These are phyloP conservation scores for Sarcodon sp. DNA, from an alignment of 768 basidiomycete species.

Conservation along the genomic window DNA sequence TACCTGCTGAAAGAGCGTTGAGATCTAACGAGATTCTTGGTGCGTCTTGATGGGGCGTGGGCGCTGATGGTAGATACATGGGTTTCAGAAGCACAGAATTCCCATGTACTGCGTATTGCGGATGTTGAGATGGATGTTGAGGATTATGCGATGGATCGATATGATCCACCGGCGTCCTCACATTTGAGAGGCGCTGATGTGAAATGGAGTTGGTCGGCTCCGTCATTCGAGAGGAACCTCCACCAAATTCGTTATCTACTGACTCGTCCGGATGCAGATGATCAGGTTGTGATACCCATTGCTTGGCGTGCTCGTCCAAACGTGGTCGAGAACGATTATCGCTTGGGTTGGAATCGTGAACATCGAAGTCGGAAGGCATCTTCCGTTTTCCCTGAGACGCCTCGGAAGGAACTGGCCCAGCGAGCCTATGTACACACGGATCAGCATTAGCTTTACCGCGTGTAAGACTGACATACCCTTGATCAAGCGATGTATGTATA, in stretches of 20 bases:
- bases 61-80: not conserved
- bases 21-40: not conserved
- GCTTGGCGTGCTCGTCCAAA: not conserved
- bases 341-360: not conserved
- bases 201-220: not conserved
- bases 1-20: not conserved
- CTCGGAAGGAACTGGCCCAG: not conserved
- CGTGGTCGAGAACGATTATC: not conserved
- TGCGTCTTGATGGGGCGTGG: not conserved
- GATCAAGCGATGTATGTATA: slow-evolving; percentile 4
- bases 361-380: not conserved
- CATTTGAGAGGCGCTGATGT: not conserved
- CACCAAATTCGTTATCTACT: not conserved
- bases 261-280: too few species aligned
- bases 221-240: not conserved
- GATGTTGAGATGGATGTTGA: not conserved
- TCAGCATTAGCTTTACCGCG: too few species aligned
- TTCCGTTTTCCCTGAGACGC: not conserved
- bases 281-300: not conserved
- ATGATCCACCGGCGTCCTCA: not conserved
- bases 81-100: not conserved
- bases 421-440: too few species aligned
- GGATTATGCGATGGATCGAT: not conserved
- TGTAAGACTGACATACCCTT: too few species aligned
- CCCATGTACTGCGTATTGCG: not conserved